phyloP scores from a whole-genome alignment of 2,329 filamentous ascomycete genomes.

The Monosporascus sp. region DNA sequence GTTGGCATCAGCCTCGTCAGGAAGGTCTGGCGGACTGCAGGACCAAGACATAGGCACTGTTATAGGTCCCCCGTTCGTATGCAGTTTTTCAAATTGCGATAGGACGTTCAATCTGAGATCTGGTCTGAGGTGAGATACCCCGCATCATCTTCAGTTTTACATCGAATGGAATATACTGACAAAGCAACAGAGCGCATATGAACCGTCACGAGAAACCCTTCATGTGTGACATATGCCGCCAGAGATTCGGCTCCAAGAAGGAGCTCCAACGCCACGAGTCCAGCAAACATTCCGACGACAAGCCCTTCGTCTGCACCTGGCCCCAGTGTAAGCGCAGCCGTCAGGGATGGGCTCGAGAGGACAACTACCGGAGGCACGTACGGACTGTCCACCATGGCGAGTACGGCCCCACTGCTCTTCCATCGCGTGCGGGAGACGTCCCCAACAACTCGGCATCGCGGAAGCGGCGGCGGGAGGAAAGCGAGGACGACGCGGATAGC shows the following conservation, averaged over 20 bases:
- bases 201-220: background rate
- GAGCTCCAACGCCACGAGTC: background rate
- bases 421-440: background rate
- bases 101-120: background rate
- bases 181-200: background rate
- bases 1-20: background rate
- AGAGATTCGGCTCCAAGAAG: background rate
- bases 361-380: background rate
- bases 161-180: background rate
- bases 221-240: background rate
- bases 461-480: background rate
- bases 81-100: background rate
- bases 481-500: background rate
- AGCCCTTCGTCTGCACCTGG: background rate
- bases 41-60: background rate
- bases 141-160: background rate
- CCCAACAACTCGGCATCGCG: background rate
- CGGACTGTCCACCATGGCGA: background rate
- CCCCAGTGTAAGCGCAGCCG: background rate
- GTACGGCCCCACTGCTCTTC: background rate
- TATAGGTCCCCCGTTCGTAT: background rate
- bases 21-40: background rate
- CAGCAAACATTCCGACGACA: background rate
- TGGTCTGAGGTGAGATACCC: background rate
- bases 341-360: background rate